Evolutionary conservation across 2,329 filamentous ascomycete species (phyloP).

Genomic region (Pyrenophora graminea): DNA sequence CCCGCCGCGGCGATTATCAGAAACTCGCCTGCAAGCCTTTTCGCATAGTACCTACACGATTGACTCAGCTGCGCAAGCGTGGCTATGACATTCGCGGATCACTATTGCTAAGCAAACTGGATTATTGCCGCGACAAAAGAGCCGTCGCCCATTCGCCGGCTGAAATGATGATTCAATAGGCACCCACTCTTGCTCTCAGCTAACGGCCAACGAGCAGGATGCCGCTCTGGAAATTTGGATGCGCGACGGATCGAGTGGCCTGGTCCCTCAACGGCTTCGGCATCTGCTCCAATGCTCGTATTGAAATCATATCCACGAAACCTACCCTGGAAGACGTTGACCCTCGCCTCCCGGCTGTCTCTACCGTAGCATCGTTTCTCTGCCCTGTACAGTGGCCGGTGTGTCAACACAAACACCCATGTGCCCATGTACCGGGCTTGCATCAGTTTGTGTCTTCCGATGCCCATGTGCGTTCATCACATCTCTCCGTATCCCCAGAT

Average conservation of each 20-base stretch:
- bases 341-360: constrained; percentile 9
- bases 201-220: not conserved
- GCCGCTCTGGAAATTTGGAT: not conserved
- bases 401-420: constrained; percentile 1
- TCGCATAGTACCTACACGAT: constrained; percentile 10
- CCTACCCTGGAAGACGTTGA: constrained; percentile 9
- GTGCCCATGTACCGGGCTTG: constrained; percentile 12
- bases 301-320: constrained; percentile 10
- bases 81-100: constrained; percentile 8
- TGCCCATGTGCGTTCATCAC: constrained; percentile 9
- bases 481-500: constrained; percentile 10
- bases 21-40: not conserved
- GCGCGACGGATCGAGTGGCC: constrained; percentile 10
- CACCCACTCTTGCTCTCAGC: not conserved
- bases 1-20: constrained; percentile 11
- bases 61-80: constrained; percentile 16
- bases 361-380: constrained; percentile 8
- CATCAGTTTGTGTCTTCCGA: constrained; percentile 16
- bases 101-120: constrained; percentile 9
- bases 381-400: not conserved
- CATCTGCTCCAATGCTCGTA: constrained; percentile 12
- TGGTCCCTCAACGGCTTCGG: constrained; percentile 13
- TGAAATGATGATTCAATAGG: constrained; percentile 6
- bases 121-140: constrained; percentile 10
- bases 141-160: constrained; percentile 10